phyloP scores from a whole-genome alignment of 106 monocot species.

The Iris macrosiphon region DNA sequence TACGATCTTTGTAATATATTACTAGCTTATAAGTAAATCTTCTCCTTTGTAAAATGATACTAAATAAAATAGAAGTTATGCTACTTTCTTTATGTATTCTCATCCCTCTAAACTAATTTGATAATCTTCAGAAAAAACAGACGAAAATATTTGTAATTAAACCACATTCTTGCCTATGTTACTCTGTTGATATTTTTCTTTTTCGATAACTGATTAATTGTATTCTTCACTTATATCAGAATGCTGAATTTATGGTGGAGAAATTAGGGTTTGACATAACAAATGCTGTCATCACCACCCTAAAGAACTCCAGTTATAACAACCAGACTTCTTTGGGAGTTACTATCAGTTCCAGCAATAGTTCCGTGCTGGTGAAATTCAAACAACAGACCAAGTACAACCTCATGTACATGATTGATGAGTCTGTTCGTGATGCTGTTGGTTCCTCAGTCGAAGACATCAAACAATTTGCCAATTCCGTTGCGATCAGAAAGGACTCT shows the following conservation, averaged over 20 bases:
- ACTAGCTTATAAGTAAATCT: no score
- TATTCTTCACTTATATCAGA: constrained; percentile 31
- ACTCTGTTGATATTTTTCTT: no score
- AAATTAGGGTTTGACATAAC: constrained; percentile 30
- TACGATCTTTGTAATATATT: no score
- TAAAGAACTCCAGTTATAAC: constrained; percentile 32
- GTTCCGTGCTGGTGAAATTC: constrained; percentile 48
- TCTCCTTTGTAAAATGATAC: no score
- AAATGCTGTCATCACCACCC: constrained; percentile 35
- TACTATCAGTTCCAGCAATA: constrained; percentile 55
- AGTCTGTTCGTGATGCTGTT: constrained; percentile 28
- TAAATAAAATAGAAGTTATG: no score
- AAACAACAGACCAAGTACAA: constrained; percentile 49
- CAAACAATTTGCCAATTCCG: constrained; percentile 49
- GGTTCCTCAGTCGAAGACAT: constrained; percentile 50
- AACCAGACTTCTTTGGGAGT: constrained; percentile 39
- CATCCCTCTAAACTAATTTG: no score
- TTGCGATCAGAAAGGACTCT: constrained; percentile 44
- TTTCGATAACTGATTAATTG: no score
- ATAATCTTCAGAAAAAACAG: no score
- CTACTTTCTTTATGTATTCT: no score
- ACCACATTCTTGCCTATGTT: constrained; percentile 1
- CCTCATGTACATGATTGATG: constrained; percentile 63
- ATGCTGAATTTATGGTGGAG: constrained; percentile 53
- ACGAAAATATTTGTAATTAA: no score